Conservation (phyloP, 768 basidiomycete genomes). For the Podaxis sp. region DNA sequence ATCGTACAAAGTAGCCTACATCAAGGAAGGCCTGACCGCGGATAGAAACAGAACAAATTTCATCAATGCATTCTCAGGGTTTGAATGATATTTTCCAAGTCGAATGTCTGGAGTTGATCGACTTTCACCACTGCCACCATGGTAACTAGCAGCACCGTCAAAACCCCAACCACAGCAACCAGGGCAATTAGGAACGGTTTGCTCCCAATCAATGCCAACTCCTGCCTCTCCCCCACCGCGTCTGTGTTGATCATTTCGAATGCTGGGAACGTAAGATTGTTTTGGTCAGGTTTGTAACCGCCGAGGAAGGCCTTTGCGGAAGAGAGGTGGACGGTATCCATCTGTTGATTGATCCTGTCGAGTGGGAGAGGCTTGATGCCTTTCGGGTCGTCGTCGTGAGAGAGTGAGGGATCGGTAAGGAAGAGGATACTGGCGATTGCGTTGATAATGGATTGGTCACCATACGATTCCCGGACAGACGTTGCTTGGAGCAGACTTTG, state of each 20-base stretch:
- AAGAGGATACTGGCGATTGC: slow-evolving; percentile 1
- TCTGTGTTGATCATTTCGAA: background rate
- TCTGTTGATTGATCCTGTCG: background rate
- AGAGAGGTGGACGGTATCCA: background rate
- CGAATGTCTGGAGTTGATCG: slow-evolving; percentile 6
- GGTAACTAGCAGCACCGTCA: background rate
- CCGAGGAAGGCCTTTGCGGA: slow-evolving; percentile 7
- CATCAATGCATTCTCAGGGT: background rate
- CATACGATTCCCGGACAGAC: background rate
- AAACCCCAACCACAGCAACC: background rate
- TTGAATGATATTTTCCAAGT: slow-evolving; percentile 9
- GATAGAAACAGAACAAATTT: background rate
- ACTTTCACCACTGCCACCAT: background rate
- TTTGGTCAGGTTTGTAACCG: background rate
- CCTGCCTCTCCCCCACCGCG: background rate
- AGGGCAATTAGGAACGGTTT: slow-evolving; percentile 7
- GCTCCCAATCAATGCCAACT: background rate
- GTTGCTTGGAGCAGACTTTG: slow-evolving; percentile 1
- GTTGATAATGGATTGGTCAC: background rate
- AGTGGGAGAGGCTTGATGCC: background rate
- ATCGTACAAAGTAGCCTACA: too few relatives aligned
- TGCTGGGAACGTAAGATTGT: background rate
- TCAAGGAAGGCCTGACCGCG: too few relatives aligned
- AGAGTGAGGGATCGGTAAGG: background rate
- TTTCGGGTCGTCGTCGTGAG: background rate